Base-by-base conservation (phyloP, 371 early-diverging fungal species). In the Hamiltosporidium tvaerminnensis region DNA sequence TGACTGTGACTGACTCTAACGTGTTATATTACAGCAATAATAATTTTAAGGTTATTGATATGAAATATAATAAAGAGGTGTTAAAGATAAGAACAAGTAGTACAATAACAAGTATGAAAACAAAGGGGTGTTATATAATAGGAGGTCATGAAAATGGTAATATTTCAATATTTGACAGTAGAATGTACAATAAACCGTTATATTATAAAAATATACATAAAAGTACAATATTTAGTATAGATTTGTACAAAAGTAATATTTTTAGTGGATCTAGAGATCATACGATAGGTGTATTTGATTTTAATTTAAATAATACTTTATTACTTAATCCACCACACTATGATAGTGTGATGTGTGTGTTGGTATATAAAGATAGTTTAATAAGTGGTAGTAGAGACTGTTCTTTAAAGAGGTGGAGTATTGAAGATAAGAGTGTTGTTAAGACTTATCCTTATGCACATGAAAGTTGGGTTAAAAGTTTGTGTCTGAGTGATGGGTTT, bases 391-490 rank as follows among this genome's bases (percentile, higher is more conserved):
- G 68, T 32, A 57, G 68, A 50, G 72, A 72, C 37, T 72, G 65
- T 47, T 57, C 65, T 2, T 32, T 72, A 39, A 65, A 65, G 35
- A 59, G 37, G 56, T 68, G 68, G 68, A 36, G 38, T 48, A 32
- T 14, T 3, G 14, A 49, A 12, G 34, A 33, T 34, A 32, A 36
- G 2, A 5, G 23, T 2, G 38, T 63, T 35, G 16, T 64, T 16
- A 72, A 68, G 39, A 72, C 68, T 7, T 50, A 66, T 12, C 65
- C 64, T 31, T 68, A 68, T 64, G 72, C 72, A 1, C 72, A 72
- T 50, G 57, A 61, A n/a, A 44, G 63, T 0, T 64, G 72, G 65
- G 61, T 72, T 33, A 67, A 58, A 30, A 68, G 63, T 33, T 38
- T 7, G 1, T 1, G 54, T 23, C 14, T 57, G 14, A 34, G 55